A percentile compares a stretch with the other conserved stretches of the same genome.
phyloP scores from a whole-genome alignment of 1,284 basidiomycete species.

The Pyrrhoderma lamaoense region DNA sequence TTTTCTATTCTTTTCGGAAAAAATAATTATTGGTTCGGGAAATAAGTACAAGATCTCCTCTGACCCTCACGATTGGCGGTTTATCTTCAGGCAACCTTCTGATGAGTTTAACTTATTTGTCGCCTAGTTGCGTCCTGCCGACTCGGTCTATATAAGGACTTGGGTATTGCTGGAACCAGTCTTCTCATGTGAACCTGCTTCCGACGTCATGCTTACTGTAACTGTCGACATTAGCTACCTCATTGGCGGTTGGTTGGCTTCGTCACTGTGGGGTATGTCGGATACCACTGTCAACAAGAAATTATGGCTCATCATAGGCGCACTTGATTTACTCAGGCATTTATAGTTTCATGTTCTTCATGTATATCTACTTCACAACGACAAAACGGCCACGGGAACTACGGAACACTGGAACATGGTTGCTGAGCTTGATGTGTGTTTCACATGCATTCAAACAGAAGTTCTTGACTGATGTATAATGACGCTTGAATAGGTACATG shows the following conservation, averaged over 20 bases:
- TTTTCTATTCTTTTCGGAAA: too few species aligned
- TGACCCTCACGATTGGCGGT: too few species aligned
- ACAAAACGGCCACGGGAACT: not conserved
- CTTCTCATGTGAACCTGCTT: not conserved
- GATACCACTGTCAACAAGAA: too few species aligned
- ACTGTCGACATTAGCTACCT: constrained; percentile 3
- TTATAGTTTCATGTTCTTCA: constrained; percentile 2
- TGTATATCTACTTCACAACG: not conserved
- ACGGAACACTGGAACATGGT: not conserved
- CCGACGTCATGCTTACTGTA: not conserved
- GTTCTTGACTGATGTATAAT: too few species aligned
- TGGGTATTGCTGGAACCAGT: not conserved
- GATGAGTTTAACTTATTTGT: too few species aligned
- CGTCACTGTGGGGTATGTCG: constrained; percentile 1
- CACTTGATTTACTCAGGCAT: not conserved
- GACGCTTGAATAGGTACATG: not conserved
- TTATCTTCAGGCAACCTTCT: too few species aligned
- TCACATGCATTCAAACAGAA: not conserved
- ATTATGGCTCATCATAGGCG: too few species aligned
- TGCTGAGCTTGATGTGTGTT: not conserved
- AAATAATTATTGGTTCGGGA: too few species aligned
- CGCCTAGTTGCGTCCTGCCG: too few species aligned
- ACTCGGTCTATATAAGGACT: too few species aligned
- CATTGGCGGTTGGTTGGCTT: constrained; percentile 5
- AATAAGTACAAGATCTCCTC: too few species aligned